Evolutionary conservation across 1,284 basidiomycete species (phyloP), one percentile per base, ranked within the genome.

Genomic region (Cutaneotrichosporon cavernicola): DNA sequence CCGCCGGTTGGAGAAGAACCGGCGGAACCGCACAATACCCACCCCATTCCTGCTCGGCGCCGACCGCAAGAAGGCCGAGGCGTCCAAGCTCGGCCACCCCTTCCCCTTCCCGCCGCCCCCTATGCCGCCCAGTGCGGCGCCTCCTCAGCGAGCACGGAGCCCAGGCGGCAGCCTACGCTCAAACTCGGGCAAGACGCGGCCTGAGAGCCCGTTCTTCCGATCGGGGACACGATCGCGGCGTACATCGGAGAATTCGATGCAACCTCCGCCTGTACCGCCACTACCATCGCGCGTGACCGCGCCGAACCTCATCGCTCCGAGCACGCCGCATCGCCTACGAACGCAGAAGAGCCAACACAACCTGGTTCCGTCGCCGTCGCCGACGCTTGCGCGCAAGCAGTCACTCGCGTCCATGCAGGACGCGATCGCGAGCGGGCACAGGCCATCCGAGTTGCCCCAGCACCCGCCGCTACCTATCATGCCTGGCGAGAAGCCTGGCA

Each of bases 291-390:
- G 63, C 8, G 38, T 13, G 26, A 36, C 49, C 6, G 58, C 22
- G 2, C 47, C 8, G 31, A 53, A 53, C 31, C 30, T n/a, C 51
- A 2, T 9, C n/a, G 43, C 36, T 14, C 61, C 55, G 7, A 40
- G 56, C 16, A 69, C 72, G 5, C 62, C 71, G 10, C 72, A 70
- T 0, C 65, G 76, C 32, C 67, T 80, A 5, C 72, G 78, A 3
- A 73, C 76, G 57, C 79, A 79, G 58, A 76, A 77, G 61, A 78
- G 76, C 21, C 70, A 77, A 59, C 73, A 74, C 43, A 73, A 76
- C 43, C 62, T 78, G 4, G 60, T 49, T 5, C 68, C 69, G 8
- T 56, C 70, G 7, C 66, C 56, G 18, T 68, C 72, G 13, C 74
- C 76, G 26, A 68, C 64, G 11, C 59, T 77, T 11, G 58, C 66